Evolutionary conservation across 169 alveolate genomes (phyloP).

Genomic region (Plasmodium cynomolgi): DNA sequence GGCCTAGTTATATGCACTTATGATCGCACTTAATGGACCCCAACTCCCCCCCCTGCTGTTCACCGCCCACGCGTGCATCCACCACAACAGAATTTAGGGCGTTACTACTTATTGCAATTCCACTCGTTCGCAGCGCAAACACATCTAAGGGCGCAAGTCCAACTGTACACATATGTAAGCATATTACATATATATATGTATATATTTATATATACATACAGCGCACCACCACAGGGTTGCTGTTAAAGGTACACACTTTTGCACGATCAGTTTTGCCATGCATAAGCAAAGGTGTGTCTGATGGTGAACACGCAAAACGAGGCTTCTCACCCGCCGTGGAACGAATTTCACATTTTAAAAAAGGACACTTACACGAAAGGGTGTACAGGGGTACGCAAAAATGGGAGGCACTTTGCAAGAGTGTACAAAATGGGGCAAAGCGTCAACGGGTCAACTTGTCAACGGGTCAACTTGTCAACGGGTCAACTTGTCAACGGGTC

Average conservation of each 20-base stretch:
- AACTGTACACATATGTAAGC: not conserved
- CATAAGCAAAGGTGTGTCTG: not conserved
- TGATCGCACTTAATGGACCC: not conserved
- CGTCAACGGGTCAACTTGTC: not conserved
- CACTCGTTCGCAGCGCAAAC: not conserved
- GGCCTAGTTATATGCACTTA: not conserved
- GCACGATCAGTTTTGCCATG: not conserved
- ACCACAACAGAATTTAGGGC: not conserved
- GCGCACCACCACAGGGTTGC: not conserved
- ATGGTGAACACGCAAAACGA: not conserved
- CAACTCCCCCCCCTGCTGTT: not conserved
- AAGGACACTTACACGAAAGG: not conserved
- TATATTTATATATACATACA: not conserved
- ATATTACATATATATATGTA: not conserved
- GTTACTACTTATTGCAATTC: not conserved
- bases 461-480: not conserved
- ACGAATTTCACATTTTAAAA: not conserved
- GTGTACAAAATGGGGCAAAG: not conserved
- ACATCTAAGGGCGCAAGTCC: not conserved
- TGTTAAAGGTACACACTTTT: not conserved
- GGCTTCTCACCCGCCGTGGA: not conserved
- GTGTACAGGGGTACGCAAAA: not conserved
- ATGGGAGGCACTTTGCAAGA: not conserved
- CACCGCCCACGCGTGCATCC: not conserved
- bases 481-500: not conserved